Evolutionary conservation across 2,329 filamentous ascomycete species (phyloP).

Genomic region (Aspergillus sojae): DNA sequence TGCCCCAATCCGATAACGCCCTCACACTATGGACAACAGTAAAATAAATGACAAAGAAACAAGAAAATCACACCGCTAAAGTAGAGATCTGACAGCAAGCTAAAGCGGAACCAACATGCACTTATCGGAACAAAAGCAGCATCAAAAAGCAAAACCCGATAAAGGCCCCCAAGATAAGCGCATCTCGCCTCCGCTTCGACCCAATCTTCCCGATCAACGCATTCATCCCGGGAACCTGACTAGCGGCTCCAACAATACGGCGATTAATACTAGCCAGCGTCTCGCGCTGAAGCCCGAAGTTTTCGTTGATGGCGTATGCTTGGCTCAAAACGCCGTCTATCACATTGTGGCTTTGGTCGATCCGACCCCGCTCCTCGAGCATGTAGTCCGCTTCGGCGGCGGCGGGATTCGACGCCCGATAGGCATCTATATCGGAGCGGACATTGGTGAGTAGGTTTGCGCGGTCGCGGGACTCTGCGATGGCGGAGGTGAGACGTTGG

Average conservation of each 20-base stretch:
- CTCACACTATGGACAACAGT: constrained; percentile 11
- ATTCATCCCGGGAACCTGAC: constrained; percentile 91
- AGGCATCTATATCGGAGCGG: constrained; percentile 87
- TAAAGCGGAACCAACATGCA: neutral
- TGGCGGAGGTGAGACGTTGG: constrained; percentile 69
- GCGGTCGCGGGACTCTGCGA: constrained; percentile 78
- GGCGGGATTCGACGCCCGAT: constrained; percentile 78
- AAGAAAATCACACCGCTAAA: constrained; percentile 7
- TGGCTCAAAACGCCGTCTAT: constrained; percentile 90
- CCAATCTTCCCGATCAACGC: constrained; percentile 89
- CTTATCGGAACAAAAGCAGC: constrained; percentile 76
- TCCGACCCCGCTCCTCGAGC: constrained; percentile 80
- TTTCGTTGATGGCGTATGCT: constrained; percentile 95
- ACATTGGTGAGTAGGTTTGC: constrained; percentile 90
- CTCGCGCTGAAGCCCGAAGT: constrained; percentile 83
- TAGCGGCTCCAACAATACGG: constrained; percentile 84
- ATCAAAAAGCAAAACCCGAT: constrained; percentile 90
- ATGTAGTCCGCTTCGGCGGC: constrained; percentile 94
- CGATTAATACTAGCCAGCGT: constrained; percentile 86
- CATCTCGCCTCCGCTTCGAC: constrained; percentile 90
- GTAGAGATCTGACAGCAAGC: neutral
- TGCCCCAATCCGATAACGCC: constrained; percentile 15
- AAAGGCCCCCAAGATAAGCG: constrained; percentile 87
- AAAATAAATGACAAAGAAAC: constrained; percentile 13
- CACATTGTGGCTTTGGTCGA: constrained; percentile 88